A percentile compares a stretch with the other conserved stretches of the same genome.
Conservation (phyloP, 1,284 basidiomycete genomes). For the Leccinum angustisporum region DNA sequence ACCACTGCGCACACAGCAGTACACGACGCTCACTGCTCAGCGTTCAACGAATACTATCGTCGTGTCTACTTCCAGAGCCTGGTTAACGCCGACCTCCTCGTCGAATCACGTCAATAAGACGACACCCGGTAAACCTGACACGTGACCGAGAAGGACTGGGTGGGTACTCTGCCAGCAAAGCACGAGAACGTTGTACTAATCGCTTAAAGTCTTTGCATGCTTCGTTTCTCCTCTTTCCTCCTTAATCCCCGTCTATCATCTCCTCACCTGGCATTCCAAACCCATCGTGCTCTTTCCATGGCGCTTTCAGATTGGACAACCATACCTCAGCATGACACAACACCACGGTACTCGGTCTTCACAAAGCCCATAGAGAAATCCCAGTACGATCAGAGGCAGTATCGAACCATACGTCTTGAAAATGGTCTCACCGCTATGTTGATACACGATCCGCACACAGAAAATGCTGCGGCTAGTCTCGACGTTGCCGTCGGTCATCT, state of each 20-base stretch:
- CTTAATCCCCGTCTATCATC: slow-evolving; percentile 3
- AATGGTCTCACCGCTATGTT: slow-evolving; percentile 90
- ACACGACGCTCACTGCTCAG: neutral
- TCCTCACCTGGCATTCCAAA: neutral
- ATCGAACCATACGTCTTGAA: slow-evolving; percentile 79
- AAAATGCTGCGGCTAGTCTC: slow-evolving; percentile 94
- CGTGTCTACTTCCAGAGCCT: neutral
- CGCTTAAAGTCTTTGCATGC: slow-evolving; percentile 8
- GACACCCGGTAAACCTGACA: slow-evolving; percentile 2
- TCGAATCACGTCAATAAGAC: neutral
- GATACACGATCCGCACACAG: slow-evolving; percentile 84
- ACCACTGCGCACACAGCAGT: neutral
- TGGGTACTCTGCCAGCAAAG: slow-evolving; percentile 11
- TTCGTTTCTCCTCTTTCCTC: slow-evolving; percentile 14
- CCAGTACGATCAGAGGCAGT: slow-evolving; percentile 73
- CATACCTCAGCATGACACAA: slow-evolving; percentile 22
- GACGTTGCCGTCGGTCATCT: slow-evolving; percentile 96
- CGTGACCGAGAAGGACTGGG: slow-evolving; percentile 27
- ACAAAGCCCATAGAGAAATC: slow-evolving; percentile 73
- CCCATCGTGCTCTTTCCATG: slow-evolving; percentile 26
- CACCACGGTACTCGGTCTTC: slow-evolving; percentile 54
- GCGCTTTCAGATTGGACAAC: slow-evolving; percentile 20
- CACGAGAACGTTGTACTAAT: neutral
- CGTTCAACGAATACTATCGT: too few species aligned
- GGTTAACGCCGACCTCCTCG: neutral